These are phyloP conservation scores for Trifolium pratense DNA, from an alignment of 306 rosid genomes.

Conservation along the genomic window DNA sequence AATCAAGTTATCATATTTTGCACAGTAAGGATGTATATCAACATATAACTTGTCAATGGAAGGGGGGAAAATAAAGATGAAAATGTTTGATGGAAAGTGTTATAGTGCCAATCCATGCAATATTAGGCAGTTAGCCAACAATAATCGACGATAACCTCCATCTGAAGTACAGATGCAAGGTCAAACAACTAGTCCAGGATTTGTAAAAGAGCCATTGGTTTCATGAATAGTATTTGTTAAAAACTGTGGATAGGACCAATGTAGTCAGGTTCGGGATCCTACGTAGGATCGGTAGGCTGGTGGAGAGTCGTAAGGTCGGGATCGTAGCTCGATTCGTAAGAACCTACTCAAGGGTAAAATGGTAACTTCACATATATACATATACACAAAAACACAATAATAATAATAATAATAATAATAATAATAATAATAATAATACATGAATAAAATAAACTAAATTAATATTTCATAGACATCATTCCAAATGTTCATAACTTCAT, in stretches of 20 bases:
- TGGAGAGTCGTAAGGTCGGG: too few species aligned
- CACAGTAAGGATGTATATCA: conserved; percentile 31
- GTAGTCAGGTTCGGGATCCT: too few species aligned
- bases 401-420: too few species aligned
- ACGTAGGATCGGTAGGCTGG: too few species aligned
- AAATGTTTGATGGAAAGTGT: neutral
- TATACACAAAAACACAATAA: too few species aligned
- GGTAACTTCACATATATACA: too few species aligned
- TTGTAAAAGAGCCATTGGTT: conserved; percentile 14
- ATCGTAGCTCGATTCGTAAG: too few species aligned
- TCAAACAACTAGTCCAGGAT: conserved; percentile 19
- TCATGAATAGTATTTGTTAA: conserved; percentile 30
- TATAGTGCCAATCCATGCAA: conserved; percentile 22
- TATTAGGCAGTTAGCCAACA: conserved; percentile 24
- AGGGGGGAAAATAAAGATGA: neutral
- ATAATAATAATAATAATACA: too few species aligned
- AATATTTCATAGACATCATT: too few species aligned
- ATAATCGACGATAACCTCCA: conserved; percentile 33
- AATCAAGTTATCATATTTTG: conserved; percentile 28
- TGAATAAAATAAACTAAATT: too few species aligned
- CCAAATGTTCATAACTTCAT: too few species aligned
- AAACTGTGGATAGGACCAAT: neutral
- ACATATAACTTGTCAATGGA: conserved; percentile 1
- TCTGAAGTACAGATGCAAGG: conserved; percentile 32
- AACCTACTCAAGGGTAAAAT: too few species aligned